phyloP scores from a whole-genome alignment of 768 basidiomycete genomes.

The Lactarius sanguifluus region DNA sequence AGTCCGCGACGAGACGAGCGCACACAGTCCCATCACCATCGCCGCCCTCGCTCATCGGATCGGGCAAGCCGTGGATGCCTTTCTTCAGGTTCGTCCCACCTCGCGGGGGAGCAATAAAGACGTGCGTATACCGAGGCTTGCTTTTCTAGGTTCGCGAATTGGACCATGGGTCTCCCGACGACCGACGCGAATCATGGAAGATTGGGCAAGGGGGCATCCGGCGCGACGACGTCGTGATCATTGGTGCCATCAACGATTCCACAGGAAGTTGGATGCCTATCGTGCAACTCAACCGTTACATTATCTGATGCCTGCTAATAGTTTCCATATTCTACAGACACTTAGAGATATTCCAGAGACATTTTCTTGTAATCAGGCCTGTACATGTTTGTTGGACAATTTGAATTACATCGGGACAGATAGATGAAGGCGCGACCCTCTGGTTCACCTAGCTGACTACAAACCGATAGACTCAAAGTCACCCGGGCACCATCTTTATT shows the following conservation, averaged over 20 bases:
- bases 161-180: not conserved
- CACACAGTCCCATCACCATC: conserved; percentile 1
- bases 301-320: not conserved
- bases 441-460: too few species aligned
- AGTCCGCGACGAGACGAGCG: conserved; percentile 4
- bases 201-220: not conserved
- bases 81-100: not conserved
- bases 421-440: not conserved
- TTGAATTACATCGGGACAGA: not conserved
- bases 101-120: not conserved
- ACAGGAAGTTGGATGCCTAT: conserved; percentile 8
- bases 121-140: not conserved
- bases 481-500: too few species aligned
- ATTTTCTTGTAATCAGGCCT: not conserved
- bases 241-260: conserved; percentile 5
- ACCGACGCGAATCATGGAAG: not conserved
- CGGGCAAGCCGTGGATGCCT: not conserved
- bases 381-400: not conserved
- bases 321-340: not conserved
- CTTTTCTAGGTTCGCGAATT: not conserved
- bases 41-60: not conserved
- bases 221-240: conserved; percentile 3
- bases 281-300: conserved; percentile 3
- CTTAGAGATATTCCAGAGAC: not conserved
- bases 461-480: too few species aligned